These are phyloP conservation scores for Aspergillus wentii DNA, from an alignment of 495 filamentous ascomycete genomes.

Conservation along the genomic window DNA sequence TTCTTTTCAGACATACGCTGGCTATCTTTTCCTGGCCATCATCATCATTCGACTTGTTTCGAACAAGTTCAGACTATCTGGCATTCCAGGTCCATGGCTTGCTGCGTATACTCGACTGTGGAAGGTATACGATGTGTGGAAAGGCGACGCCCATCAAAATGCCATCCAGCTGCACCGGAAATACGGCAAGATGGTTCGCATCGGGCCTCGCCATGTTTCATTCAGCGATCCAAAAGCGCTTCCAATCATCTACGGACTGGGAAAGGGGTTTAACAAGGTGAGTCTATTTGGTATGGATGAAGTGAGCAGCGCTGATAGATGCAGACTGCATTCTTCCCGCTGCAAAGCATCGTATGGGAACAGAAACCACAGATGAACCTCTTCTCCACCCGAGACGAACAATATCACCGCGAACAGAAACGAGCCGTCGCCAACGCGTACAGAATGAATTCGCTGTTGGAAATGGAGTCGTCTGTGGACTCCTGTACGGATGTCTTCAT, in stretches of 20 bases:
- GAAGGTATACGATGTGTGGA: conserved; percentile 28
- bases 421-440: conserved; percentile 29
- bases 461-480: conserved; percentile 30
- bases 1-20: no score
- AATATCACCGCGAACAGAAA: conserved; percentile 22
- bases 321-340: conserved; percentile 40
- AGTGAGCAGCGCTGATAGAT: background rate
- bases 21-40: background rate
- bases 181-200: conserved; percentile 36
- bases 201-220: conserved; percentile 32
- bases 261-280: conserved; percentile 35
- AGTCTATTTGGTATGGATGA: background rate
- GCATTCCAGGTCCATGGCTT: conserved; percentile 30
- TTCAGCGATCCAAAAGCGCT: conserved; percentile 33
- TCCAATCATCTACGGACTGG: conserved; percentile 32
- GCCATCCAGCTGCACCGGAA: conserved; percentile 30
- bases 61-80: conserved; percentile 10
- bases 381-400: conserved; percentile 24
- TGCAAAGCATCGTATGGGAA: conserved; percentile 28
- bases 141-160: conserved; percentile 25
- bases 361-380: conserved; percentile 28
- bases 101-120: conserved; percentile 32
- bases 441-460: conserved; percentile 24
- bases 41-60: conserved; percentile 3
- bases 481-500: conserved; percentile 24